These are phyloP conservation scores for Pseudogymnoascus destructans DNA, from an alignment of 2,329 filamentous ascomycete species.

Conservation along the genomic window DNA sequence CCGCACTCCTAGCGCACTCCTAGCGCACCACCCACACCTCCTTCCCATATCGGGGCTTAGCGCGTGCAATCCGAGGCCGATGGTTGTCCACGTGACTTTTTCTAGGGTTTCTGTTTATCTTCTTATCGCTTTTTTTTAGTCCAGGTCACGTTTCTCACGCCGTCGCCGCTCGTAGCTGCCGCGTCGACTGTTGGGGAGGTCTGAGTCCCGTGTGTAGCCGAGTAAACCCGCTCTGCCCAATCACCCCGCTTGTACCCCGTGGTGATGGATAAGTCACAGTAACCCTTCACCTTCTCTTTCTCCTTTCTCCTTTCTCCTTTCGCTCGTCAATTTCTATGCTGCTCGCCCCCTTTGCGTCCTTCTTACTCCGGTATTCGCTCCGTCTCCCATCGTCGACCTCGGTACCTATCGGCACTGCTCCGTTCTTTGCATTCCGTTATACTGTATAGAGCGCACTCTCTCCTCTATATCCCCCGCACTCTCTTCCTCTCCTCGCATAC, in stretches of 20 bases:
- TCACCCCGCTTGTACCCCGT: not conserved
- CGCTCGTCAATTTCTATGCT: not conserved
- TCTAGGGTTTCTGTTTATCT: not conserved
- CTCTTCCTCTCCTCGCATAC: not conserved
- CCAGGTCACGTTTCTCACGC: not conserved
- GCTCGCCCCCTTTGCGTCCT: not conserved
- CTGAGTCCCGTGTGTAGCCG: not conserved
- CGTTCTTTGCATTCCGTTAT: not conserved
- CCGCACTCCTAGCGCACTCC: not conserved
- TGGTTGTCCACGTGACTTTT: not conserved
- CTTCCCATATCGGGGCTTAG: not conserved
- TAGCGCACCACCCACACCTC: not conserved
- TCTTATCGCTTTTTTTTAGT: not conserved
- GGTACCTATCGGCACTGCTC: not conserved
- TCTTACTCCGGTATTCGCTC: not conserved
- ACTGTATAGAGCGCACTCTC: not conserved
- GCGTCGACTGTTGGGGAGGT: not conserved
- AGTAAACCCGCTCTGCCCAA: not conserved
- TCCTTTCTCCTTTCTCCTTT: not conserved
- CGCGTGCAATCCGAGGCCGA: not conserved
- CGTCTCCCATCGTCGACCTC: not conserved
- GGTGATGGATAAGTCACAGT: not conserved
- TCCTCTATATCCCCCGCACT: not conserved
- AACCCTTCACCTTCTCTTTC: not conserved
- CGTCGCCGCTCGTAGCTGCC: not conserved